These are phyloP conservation scores for Boletus subcaerulescens DNA, from an alignment of 768 basidiomycete species.

Conservation along the genomic window DNA sequence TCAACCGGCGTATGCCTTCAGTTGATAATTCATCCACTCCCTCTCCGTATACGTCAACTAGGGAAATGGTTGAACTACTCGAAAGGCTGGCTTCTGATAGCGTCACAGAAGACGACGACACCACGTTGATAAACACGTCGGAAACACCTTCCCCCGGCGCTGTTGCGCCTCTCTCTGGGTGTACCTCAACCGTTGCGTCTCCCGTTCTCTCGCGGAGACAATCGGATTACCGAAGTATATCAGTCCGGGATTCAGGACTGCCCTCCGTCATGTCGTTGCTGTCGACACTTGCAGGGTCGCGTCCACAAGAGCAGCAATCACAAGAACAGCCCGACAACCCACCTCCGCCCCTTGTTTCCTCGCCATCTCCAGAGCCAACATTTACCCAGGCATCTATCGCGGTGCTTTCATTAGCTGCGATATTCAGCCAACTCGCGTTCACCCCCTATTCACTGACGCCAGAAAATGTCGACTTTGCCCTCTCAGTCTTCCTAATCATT, in stretches of 20 bases:
- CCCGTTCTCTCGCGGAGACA: slow-evolving; percentile 59
- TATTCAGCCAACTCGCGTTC: slow-evolving; percentile 71
- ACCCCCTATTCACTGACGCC: slow-evolving; percentile 54
- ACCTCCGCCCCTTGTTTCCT: slow-evolving; percentile 28
- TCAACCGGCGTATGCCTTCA: slow-evolving; percentile 35
- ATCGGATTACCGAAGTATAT: slow-evolving; percentile 46
- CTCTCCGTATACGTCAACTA: slow-evolving; percentile 20
- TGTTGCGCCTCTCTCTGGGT: slow-evolving; percentile 23
- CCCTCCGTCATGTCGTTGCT: slow-evolving; percentile 64
- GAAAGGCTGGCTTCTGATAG: slow-evolving; percentile 36
- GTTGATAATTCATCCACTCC: slow-evolving; percentile 6
- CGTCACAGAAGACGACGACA: slow-evolving; percentile 40
- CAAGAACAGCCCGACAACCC: slow-evolving; percentile 36
- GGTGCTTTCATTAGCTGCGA: slow-evolving; percentile 56
- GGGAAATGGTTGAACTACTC: slow-evolving; percentile 41
- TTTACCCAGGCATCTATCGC: slow-evolving; percentile 55
- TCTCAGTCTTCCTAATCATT: slow-evolving; percentile 51
- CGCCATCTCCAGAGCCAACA: slow-evolving; percentile 24
- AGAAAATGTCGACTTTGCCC: slow-evolving; percentile 49
- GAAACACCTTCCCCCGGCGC: slow-evolving; percentile 40
- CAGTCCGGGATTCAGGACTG: slow-evolving; percentile 45
- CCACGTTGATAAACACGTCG: slow-evolving; percentile 37
- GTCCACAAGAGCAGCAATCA: slow-evolving; percentile 54
- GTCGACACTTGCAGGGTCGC: slow-evolving; percentile 61
- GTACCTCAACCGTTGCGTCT: slow-evolving; percentile 40